phyloP scores from a whole-genome alignment of 805 yeast genomes.

The Komagataella populi region DNA sequence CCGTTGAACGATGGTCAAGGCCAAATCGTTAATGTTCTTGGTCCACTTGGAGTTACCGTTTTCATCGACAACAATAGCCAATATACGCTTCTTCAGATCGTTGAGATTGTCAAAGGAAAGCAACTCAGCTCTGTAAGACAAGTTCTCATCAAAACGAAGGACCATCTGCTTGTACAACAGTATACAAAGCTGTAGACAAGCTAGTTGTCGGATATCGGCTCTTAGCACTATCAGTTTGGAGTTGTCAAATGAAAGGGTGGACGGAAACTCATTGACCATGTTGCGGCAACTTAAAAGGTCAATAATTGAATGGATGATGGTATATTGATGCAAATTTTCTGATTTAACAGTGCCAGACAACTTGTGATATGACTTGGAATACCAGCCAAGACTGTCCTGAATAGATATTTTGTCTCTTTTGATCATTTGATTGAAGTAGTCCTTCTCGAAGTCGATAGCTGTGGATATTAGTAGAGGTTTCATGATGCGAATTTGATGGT shows the following conservation, averaged over 20 bases:
- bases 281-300: slow-evolving; percentile 63
- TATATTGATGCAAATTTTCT: slow-evolving; percentile 17
- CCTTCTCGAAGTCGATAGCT: slow-evolving; percentile 81
- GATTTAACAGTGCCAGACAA: slow-evolving; percentile 4
- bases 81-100: slow-evolving; percentile 52
- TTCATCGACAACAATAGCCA: slow-evolving; percentile 72
- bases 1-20: slow-evolving; percentile 48
- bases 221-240: slow-evolving; percentile 63
- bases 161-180: slow-evolving; percentile 62
- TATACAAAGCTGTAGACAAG: slow-evolving; percentile 63
- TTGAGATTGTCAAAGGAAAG: slow-evolving; percentile 23
- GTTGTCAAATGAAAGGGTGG: slow-evolving; percentile 74
- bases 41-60: slow-evolving; percentile 89
- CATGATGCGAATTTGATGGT: slow-evolving; percentile 79
- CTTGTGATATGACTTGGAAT: slow-evolving; percentile 7
- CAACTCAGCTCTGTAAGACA: slow-evolving; percentile 18
- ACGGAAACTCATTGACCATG: slow-evolving; percentile 74
- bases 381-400: slow-evolving; percentile 56
- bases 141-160: slow-evolving; percentile 15
- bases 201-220: slow-evolving; percentile 77
- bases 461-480: slow-evolving; percentile 78
- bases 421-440: slow-evolving; percentile 50
- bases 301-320: slow-evolving; percentile 39
- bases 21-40: slow-evolving; percentile 57
- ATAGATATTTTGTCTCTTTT: slow-evolving; percentile 45